phyloP scores from a whole-genome alignment of 495 filamentous ascomycete genomes.

The Tuber magnatum region DNA sequence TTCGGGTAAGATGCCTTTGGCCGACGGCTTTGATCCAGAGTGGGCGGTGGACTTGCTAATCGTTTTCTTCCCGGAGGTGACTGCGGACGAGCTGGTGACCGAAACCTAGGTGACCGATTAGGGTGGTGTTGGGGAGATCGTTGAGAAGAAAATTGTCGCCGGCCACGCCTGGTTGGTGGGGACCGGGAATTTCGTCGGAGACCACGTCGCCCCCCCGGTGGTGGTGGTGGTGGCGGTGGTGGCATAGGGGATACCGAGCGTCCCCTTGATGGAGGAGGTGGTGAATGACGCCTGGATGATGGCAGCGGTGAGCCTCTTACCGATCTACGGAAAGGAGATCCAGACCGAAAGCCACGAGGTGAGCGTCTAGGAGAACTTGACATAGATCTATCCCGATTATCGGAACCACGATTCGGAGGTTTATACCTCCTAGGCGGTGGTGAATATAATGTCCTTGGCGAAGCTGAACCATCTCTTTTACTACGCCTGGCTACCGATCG shows the following conservation, averaged over 20 bases:
- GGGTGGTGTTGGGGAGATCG: conserved; percentile 23
- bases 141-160: conserved; percentile 20
- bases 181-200: conserved; percentile 32
- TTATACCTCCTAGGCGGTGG: conserved; percentile 36
- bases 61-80: conserved; percentile 20
- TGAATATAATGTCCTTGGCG: conserved; percentile 33
- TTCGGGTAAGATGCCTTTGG: conserved; percentile 18
- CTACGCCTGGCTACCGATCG: conserved; percentile 32
- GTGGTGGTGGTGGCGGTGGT: conserved; percentile 27
- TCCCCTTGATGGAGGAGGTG: conserved; percentile 25
- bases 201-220: conserved; percentile 24
- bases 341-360: conserved; percentile 10
- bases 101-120: conserved; percentile 17
- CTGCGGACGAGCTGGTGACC: conserved; percentile 16
- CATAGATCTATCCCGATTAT: conserved; percentile 36
- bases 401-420: conserved; percentile 23
- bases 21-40: conserved; percentile 8
- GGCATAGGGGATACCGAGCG: conserved; percentile 27
- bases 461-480: conserved; percentile 36
- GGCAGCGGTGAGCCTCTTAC: conserved; percentile 20
- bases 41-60: conserved; percentile 18
- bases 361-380: conserved; percentile 34
- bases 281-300: conserved; percentile 31
- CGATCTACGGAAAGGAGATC: neutral
- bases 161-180: conserved; percentile 22